These are phyloP conservation scores for Ogataea hybrid DNA, from an alignment of 1,139 yeast species.

Conservation along the genomic window DNA sequence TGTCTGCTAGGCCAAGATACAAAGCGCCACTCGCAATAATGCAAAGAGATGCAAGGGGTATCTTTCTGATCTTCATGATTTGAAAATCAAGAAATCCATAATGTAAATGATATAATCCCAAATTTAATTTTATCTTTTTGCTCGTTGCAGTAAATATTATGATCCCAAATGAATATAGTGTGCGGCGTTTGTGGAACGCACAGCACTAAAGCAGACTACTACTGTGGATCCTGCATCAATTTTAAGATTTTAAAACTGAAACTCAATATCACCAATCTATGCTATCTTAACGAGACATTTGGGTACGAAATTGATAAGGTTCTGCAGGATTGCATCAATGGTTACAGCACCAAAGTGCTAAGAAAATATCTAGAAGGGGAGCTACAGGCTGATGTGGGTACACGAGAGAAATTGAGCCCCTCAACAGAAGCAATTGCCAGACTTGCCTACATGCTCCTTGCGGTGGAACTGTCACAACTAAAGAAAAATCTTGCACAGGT, in stretches of 20 bases:
- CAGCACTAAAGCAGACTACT: conserved; percentile 8
- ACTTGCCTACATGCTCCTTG: conserved; percentile 44
- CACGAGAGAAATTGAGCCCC: conserved; percentile 25
- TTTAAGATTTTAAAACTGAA: conserved; percentile 25
- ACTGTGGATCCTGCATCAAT: conserved; percentile 28
- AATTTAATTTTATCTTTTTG: conserved; percentile 24
- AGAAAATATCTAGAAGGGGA: conserved; percentile 15
- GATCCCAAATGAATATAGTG: conserved; percentile 4
- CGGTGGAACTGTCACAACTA: conserved; percentile 37
- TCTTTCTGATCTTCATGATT: conserved; percentile 5
- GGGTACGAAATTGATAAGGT: conserved; percentile 23
- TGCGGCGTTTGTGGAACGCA: conserved; percentile 9
- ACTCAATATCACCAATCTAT: conserved; percentile 21
- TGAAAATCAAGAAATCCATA: background rate
- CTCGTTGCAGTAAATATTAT: background rate
- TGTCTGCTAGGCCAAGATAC: conserved; percentile 32
- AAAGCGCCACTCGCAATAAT: conserved; percentile 16
- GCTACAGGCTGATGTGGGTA: conserved; percentile 1
- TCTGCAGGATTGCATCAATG: conserved; percentile 24
- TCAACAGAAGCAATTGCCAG: conserved; percentile 38
- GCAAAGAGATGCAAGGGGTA: conserved; percentile 8
- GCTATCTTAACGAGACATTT: conserved; percentile 16
- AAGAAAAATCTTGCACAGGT: conserved; percentile 32
- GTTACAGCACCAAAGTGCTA: conserved; percentile 19
- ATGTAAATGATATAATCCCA: background rate